Evolutionary conservation across 2,329 filamentous ascomycete genomes (phyloP).

Genomic region (Colletotrichum godetiae): DNA sequence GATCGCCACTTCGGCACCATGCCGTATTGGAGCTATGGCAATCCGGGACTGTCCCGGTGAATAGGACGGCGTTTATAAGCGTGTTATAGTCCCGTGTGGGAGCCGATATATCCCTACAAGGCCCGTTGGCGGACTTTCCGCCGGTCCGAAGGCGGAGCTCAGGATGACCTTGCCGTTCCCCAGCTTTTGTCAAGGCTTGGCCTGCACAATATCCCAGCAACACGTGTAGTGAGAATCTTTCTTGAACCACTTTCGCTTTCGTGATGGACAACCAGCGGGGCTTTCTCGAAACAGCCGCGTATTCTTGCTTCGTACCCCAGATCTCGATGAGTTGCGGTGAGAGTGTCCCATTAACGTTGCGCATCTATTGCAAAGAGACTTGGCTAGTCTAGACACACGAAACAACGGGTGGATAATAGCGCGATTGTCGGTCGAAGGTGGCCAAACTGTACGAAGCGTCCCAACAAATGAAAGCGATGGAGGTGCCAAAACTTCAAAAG

Average conservation of each 20-base stretch:
- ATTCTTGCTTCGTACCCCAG: constrained; percentile 1
- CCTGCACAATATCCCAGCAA: constrained; percentile 4
- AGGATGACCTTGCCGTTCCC: constrained; percentile 17
- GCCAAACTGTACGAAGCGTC: neutral
- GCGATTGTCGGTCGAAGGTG: neutral
- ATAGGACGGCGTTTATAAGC: neutral
- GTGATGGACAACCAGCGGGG: neutral
- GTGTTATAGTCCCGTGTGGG: constrained; percentile 7
- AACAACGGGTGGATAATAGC: constrained; percentile 21
- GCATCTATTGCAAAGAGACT: constrained; percentile 4
- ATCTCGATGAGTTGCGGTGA: constrained; percentile 23
- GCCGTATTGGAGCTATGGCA: constrained; percentile 11
- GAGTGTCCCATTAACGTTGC: constrained; percentile 15
- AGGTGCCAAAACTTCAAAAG: neutral
- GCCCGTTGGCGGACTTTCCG: constrained; percentile 5
- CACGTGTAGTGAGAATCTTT: constrained; percentile 8
- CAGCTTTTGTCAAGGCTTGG: constrained; percentile 10
- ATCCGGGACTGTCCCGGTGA: constrained; percentile 21
- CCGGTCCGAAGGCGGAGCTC: constrained; percentile 2
- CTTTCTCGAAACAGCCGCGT: constrained; percentile 19
- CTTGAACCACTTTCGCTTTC: constrained; percentile 8
- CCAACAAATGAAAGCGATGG: constrained; percentile 6
- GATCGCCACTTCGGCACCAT: constrained; percentile 19
- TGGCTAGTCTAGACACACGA: constrained; percentile 23
- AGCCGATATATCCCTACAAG: constrained; percentile 2